Base-by-base conservation (phyloP, 2,329 filamentous ascomycete species). In the Apiospora aurea region DNA sequence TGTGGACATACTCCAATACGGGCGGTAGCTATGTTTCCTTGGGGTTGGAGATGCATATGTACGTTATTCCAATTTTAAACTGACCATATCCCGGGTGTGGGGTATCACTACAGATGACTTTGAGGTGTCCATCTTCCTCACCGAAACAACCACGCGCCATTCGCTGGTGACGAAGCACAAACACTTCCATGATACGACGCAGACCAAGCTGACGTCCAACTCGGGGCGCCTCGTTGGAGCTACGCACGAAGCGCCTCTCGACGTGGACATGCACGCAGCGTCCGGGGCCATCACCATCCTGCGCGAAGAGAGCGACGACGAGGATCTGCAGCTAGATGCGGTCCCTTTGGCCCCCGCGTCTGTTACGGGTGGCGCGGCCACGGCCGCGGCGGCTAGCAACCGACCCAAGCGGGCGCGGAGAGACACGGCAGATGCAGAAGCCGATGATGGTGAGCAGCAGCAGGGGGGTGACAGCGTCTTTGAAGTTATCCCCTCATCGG, bases 71-170 rank as follows among this genome's bases (percentile, higher is more conserved):
- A 53, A 16, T 2, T 14, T 18, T 49, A 38, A 44, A 69, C 67
- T 46, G 21, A 64, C 29, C 57, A 64, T 64, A 41, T 41, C 67
- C 44, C 44, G 34, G 47, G 29, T 47, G 5, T 26, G 29, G 46
- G 46, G 46, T 69, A 68, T 70, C 43, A 73, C 46, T 49, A n/a
- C 75, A 96, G 96, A 98, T 82, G 96, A 97, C 76, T 99, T 98
- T 79, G 95, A 98, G 80, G 94, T 98, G 18, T 94, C 95, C 49
- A 93, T 99, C 75, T 98, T 98, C 83, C 86, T 99, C 75, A 97
- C 94, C 66, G 94, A 97, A 81, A 93, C 93, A 10, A 91, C 90
- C 69, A 95, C 93, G 3, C 90, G 95, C 18, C 96, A 98, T 84
- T 93, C 94, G 46, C 85, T 99, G 49, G 87, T 98, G 72, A 93